Conservation (phyloP, 345 rosid species). For the Camelina hispida region DNA sequence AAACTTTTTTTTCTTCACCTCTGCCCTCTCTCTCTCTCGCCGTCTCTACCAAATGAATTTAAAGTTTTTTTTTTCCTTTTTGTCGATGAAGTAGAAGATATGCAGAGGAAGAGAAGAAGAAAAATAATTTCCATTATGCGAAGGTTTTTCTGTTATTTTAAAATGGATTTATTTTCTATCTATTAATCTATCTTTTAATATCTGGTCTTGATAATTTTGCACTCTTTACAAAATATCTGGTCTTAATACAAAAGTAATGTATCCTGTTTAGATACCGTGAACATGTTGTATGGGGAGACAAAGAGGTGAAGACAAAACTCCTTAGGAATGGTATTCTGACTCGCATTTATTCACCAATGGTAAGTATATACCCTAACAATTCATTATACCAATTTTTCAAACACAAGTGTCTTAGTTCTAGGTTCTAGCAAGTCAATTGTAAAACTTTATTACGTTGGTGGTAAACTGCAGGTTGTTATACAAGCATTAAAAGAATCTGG, state of each 20-base stretch:
- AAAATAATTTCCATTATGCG: no score
- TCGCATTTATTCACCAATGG: constrained; percentile 93
- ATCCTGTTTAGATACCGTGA: constrained; percentile 71
- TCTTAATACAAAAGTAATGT: constrained; percentile 3
- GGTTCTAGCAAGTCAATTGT: constrained; percentile 4
- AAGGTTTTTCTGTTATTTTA: no score
- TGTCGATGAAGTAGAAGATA: no score
- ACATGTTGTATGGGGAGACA: constrained; percentile 89
- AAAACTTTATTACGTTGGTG: not conserved
- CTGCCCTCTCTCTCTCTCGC: no score
- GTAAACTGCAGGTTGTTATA: constrained; percentile 61
- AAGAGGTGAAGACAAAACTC: constrained; percentile 75
- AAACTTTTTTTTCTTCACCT: no score
- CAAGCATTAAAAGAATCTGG: constrained; percentile 90
- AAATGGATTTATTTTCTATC: no score
- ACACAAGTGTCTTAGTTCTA: not conserved
- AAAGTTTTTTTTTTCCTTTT: no score
- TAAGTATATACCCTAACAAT: constrained; percentile 39
- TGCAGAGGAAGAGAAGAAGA: no score
- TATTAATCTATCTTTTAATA: no score
- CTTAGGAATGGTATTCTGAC: constrained; percentile 81
- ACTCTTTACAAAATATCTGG: no score
- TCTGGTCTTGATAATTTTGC: not conserved
- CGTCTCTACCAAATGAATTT: no score
- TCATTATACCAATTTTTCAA: constrained; percentile 10